Conservation (phyloP, 1,284 basidiomycete genomes). For the Puccinia brachypodii region DNA sequence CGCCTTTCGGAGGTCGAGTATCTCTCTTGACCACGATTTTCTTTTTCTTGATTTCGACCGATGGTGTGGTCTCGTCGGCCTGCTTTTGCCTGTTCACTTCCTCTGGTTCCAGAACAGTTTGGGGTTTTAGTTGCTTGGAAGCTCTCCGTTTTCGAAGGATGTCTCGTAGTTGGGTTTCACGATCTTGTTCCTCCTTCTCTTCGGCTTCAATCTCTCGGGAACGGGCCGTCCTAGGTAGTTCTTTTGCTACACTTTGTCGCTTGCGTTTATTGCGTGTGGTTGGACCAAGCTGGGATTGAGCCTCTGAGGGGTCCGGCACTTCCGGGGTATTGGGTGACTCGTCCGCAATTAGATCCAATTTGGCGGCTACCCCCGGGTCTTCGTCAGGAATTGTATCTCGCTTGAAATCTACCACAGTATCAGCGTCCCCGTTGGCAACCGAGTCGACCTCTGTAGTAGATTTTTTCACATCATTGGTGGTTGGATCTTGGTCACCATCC, state of each 20-base stretch:
- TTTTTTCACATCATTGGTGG: background rate
- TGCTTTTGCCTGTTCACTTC: background rate
- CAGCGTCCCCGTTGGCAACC: background rate
- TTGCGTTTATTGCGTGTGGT: constrained; percentile 23
- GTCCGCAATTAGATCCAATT: background rate
- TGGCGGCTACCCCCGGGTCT: background rate
- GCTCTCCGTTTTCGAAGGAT: constrained; percentile 37
- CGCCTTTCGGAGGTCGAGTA: background rate
- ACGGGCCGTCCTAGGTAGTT: background rate
- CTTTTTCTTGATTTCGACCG: constrained; percentile 17
- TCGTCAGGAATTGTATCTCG: background rate
- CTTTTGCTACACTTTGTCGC: background rate
- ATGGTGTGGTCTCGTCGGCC: background rate
- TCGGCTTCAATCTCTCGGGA: constrained; percentile 15
- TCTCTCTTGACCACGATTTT: constrained; percentile 19
- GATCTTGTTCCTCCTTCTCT: constrained; percentile 12
- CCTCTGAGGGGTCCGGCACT: background rate
- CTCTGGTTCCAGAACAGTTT: constrained; percentile 3
- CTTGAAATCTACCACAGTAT: background rate
- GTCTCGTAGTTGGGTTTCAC: constrained; percentile 34
- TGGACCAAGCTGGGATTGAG: background rate
- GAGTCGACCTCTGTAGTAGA: background rate
- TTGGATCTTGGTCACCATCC: background rate
- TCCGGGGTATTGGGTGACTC: background rate
- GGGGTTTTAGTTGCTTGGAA: background rate